Evolutionary conservation across 495 filamentous ascomycete species (phyloP), one percentile per base, ranked within the genome.

Genomic region (Darksidea phi): DNA sequence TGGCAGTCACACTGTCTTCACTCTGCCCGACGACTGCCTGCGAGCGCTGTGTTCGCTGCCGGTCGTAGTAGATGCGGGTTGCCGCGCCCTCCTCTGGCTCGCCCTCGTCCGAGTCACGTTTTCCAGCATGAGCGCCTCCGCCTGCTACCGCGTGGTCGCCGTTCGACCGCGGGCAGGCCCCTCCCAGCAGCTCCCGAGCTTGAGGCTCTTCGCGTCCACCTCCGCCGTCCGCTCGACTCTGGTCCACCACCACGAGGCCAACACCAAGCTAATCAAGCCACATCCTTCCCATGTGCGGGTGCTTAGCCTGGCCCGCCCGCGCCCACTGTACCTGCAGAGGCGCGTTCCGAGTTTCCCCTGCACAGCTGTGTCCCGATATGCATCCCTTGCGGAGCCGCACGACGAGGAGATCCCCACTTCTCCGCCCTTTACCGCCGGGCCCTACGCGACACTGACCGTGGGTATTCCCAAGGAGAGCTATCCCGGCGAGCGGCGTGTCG

Each of bases 401-500:
- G 49, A 55, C 37, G 65, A 67, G 46, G 65, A 67, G 55, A 45
- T 57, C 28, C 48, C 61, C 11, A 55, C 52, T 32, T 37, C 61
- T 6, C 65, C 60, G 12, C 57, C 66, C 47, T 64, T 68, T 46
- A 64, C 79, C 8, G 81, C 82, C 8, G 82, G 78, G 1, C 86
- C 88, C 0, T 93, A 89, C 72, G 73, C 80, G 7, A 75, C 82
- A 7, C 78, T 91, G 49, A 84, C 83, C 5, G 81, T 93, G 25
- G 88, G 88, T 37, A 79, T 90, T 26, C 87, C 87, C 1, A 82
- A 80, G 42, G 89, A 93, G 70, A 86, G 77, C 13, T 87, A 79
- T 66, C 79, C 81, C 11, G 81, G 86, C 56, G 89, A 93, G 74
- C 84, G 85, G 21, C 88, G 88, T 24, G 89, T 93, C 18, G 88